phyloP scores from a whole-genome alignment of 805 yeast genomes.

The Wickerhamiella siamensis region DNA sequence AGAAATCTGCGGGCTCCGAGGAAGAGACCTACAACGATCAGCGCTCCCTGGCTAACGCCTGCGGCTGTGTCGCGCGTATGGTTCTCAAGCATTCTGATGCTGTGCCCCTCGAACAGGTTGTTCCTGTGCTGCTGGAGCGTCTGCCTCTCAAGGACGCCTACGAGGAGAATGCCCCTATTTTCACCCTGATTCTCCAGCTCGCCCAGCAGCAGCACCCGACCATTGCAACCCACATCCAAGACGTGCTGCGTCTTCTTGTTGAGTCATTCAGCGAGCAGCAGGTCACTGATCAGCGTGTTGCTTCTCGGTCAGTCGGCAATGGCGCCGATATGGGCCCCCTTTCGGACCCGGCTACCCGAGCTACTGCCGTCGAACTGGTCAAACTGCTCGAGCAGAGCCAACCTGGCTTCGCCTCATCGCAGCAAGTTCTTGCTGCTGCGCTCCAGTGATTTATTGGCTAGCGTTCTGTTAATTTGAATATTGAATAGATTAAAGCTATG shows the following conservation, averaged over 20 bases:
- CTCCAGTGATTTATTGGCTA: no score
- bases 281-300: constrained; percentile 52
- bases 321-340: constrained; percentile 69
- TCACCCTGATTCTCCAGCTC: constrained; percentile 58
- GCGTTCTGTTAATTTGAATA: no score
- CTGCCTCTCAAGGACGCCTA: constrained; percentile 78
- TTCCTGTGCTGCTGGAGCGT: constrained; percentile 59
- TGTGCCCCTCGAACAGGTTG: constrained; percentile 60
- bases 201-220: constrained; percentile 44
- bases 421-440: constrained; percentile 10
- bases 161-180: constrained; percentile 88
- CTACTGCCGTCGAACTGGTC: constrained; percentile 53
- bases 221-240: constrained; percentile 34
- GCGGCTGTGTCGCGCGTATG: constrained; percentile 95
- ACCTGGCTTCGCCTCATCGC: constrained; percentile 30
- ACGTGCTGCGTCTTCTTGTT: constrained; percentile 52
- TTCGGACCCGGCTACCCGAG: constrained; percentile 49
- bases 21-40: constrained; percentile 73
- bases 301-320: constrained; percentile 72
- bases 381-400: constrained; percentile 54
- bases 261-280: constrained; percentile 60
- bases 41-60: constrained; percentile 83
- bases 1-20: constrained; percentile 32
- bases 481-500: no score
- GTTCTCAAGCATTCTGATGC: constrained; percentile 48